Base-by-base conservation (phyloP, 1,139 yeast species). In the Maudiozyma humilis region DNA sequence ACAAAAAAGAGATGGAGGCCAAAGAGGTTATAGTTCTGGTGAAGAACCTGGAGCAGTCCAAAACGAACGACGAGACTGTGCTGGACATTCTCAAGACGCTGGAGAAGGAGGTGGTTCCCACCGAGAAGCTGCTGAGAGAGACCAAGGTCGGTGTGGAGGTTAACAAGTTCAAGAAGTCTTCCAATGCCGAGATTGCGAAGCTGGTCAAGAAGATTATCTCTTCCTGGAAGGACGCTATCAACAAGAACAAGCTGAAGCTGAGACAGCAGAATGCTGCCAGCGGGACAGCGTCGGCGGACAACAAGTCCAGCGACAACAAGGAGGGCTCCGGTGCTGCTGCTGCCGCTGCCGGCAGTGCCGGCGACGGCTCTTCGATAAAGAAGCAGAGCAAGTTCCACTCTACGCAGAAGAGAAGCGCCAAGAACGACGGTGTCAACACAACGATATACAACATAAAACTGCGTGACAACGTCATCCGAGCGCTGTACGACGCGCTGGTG, bases 61-160 rank as follows among this genome's bases (percentile, higher is more conserved):
- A 73, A 32, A 48, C 42, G 25, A 85, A 82, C 51, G 82, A 82
- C 40, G 76, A 75, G 38, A 75, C 82, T 10, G 76, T 85, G 34
- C 60, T 84, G 47, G 82, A 79, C 58, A 75, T 89, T 37, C 69
- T 91, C 54, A 75, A 72, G 39, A 72, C 76, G 35, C 69, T 91
- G 47, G 79, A 82, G 54, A 78, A 74, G 49, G 87, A 85, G 12
- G 53, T 62, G 30, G 87, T 88, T 42, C 96, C 97, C 10, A 80
- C 94, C 1, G 97, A 91, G 62, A 78, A 80, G 60, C 72, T 89
- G 36, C 70, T 91, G 43, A 72, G 96, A 59, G 87, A 89, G 60
- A 91, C 98, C n/a, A 88, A 87, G 64, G 91, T 91, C n/a, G 98
- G 98, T 48, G 93, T 91, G 20, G 93, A 91, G 5, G 97, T 91